Evolutionary conservation across 257 asterid species (phyloP).

Genomic region (Rauvolfia tetraphylla): DNA sequence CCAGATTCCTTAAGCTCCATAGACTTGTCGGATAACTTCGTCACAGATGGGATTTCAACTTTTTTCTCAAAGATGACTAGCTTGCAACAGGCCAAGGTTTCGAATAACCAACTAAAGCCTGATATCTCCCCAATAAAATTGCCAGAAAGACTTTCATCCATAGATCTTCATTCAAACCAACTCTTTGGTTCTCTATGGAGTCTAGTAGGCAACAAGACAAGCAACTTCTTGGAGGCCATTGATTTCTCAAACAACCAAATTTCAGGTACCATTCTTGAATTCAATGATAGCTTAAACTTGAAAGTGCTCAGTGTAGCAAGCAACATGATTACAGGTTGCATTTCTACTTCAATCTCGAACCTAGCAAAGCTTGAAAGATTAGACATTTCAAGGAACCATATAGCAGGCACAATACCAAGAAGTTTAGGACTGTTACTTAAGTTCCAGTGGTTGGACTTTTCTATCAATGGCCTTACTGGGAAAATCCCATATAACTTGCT

Average conservation of each 20-base stretch:
- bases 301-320: slow-evolving; percentile 59
- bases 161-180: slow-evolving; percentile 70
- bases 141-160: slow-evolving; percentile 52
- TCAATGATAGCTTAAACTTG: slow-evolving; percentile 36
- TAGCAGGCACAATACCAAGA: slow-evolving; percentile 72
- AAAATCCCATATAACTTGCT: slow-evolving; percentile 64
- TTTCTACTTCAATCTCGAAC: slow-evolving; percentile 66
- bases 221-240: slow-evolving; percentile 53
- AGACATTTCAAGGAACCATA: slow-evolving; percentile 66
- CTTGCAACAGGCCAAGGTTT: slow-evolving; percentile 53
- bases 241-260: slow-evolving; percentile 69
- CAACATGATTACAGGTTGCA: slow-evolving; percentile 68
- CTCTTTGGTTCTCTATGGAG: slow-evolving; percentile 59
- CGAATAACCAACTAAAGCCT: slow-evolving; percentile 51
- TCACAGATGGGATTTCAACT: slow-evolving; percentile 51
- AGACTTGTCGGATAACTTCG: slow-evolving; percentile 74
- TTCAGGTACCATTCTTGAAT: slow-evolving; percentile 63
- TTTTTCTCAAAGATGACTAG: slow-evolving; percentile 53
- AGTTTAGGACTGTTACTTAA: slow-evolving; percentile 52
- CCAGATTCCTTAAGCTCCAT: slow-evolving; percentile 60
- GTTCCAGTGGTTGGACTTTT: slow-evolving; percentile 77
- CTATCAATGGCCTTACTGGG: slow-evolving; percentile 55
- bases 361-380: slow-evolving; percentile 50
- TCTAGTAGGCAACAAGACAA: slow-evolving; percentile 44
- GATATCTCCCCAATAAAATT: slow-evolving; percentile 60